These are phyloP conservation scores for Suhomyces sp. DNA, from an alignment of 805 yeast genomes.

Conservation along the genomic window DNA sequence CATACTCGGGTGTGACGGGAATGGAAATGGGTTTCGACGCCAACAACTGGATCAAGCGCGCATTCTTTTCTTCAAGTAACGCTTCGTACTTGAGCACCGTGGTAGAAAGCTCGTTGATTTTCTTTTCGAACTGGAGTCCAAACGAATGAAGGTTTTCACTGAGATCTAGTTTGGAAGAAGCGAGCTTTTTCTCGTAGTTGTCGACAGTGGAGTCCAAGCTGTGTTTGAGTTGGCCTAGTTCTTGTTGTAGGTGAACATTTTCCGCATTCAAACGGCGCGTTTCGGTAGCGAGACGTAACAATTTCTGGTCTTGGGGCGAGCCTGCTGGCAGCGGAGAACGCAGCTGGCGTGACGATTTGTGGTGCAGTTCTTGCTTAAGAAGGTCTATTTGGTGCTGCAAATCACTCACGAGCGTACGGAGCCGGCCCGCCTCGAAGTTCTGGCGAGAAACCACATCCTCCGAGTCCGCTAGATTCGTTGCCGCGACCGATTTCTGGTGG, in stretches of 20 bases:
- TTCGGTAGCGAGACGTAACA: constrained; percentile 17
- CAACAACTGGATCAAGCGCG: constrained; percentile 31
- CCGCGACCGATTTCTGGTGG: not conserved
- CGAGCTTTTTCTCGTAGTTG: constrained; percentile 21
- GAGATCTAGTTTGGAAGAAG: constrained; percentile 24
- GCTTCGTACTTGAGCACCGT: constrained; percentile 32
- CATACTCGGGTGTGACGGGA: constrained; percentile 15
- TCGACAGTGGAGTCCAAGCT: constrained; percentile 15
- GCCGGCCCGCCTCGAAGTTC: constrained; percentile 18
- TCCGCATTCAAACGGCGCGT: constrained; percentile 17
- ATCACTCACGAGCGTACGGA: constrained; percentile 14
- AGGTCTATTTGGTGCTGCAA: constrained; percentile 6
- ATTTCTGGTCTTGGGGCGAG: constrained; percentile 6
- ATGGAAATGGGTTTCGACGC: constrained; percentile 39
- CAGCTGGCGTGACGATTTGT: not conserved
- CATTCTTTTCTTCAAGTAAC: constrained; percentile 36
- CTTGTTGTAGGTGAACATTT: constrained; percentile 15
- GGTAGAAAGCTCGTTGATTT: constrained; percentile 31
- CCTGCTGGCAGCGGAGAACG: not conserved
- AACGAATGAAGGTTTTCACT: constrained; percentile 22
- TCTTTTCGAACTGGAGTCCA: constrained; percentile 30
- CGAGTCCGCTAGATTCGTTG: not conserved
- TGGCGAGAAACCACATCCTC: constrained; percentile 19
- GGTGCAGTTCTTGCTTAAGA: not conserved
- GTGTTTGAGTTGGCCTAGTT: constrained; percentile 15